phyloP scores from a whole-genome alignment of 371 early-diverging fungal genomes.

The Mortierella sp. region DNA sequence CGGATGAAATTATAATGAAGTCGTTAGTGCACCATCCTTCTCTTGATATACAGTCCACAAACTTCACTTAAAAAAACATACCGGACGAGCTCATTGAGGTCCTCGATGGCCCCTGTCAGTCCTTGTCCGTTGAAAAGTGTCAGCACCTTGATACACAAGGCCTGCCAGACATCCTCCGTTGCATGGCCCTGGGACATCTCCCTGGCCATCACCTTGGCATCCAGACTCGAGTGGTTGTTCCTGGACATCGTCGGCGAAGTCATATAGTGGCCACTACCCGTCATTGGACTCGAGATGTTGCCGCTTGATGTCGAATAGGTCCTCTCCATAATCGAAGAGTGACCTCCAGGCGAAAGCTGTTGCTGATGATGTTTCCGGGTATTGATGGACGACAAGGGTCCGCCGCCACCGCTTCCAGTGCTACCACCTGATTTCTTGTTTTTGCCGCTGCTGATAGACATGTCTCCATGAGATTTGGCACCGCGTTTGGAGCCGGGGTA shows the following conservation, averaged over 20 bases:
- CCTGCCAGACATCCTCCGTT: slow-evolving; percentile 81
- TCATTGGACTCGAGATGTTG: slow-evolving; percentile 40
- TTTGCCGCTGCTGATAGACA: slow-evolving; percentile 24
- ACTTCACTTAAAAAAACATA: slow-evolving; percentile 34
- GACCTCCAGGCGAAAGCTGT: slow-evolving; percentile 34
- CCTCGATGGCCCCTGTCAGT: slow-evolving; percentile 84
- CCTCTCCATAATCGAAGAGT: slow-evolving; percentile 20
- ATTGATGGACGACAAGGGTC: slow-evolving; percentile 44
- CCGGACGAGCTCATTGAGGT: slow-evolving; percentile 84
- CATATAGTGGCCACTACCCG: slow-evolving; percentile 24
- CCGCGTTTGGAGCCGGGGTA: slow-evolving; percentile 50
- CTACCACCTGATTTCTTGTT: slow-evolving; percentile 40
- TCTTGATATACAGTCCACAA: too few relatives aligned
- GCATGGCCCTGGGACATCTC: slow-evolving; percentile 65
- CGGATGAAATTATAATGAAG: background rate
- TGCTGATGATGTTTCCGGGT: slow-evolving; percentile 43
- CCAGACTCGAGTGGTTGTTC: slow-evolving; percentile 63
- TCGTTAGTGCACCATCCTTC: background rate
- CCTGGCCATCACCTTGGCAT: slow-evolving; percentile 73
- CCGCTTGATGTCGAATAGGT: slow-evolving; percentile 33
- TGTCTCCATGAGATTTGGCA: slow-evolving; percentile 48
- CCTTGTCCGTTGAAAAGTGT: slow-evolving; percentile 93
- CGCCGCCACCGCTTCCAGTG: slow-evolving; percentile 9
- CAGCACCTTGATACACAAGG: slow-evolving; percentile 78
- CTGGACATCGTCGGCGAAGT: slow-evolving; percentile 57